A percentile compares a stretch with the other conserved stretches of the same genome.
Evolutionary conservation across 371 early-diverging fungal species (phyloP).

Genomic region (Lichtheimia corymbifera): DNA sequence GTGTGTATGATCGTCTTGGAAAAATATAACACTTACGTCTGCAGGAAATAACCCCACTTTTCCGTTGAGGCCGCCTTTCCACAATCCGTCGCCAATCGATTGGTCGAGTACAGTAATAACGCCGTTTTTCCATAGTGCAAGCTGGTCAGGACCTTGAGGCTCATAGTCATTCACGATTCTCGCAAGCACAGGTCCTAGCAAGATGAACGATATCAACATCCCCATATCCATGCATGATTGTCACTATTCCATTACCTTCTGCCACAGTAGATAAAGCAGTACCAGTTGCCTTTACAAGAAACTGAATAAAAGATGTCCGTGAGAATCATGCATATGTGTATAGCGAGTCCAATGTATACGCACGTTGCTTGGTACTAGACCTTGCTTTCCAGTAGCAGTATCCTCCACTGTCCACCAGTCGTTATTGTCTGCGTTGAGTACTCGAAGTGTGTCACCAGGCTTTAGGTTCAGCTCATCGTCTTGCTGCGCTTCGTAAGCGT

Average conservation of each 20-base stretch:
- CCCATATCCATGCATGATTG: not conserved
- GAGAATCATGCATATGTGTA: not conserved
- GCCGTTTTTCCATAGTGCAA: slow-evolving; percentile 62
- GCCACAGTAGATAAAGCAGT: not conserved
- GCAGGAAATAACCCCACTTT: slow-evolving; percentile 66
- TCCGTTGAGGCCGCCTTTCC: slow-evolving; percentile 66
- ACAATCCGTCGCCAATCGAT: slow-evolving; percentile 55
- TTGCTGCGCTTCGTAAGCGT: slow-evolving; percentile 46
- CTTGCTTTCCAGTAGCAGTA: slow-evolving; percentile 42
- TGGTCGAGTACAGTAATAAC: slow-evolving; percentile 65
- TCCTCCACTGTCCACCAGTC: slow-evolving; percentile 64
- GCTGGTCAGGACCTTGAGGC: slow-evolving; percentile 63
- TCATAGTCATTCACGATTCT: slow-evolving; percentile 62
- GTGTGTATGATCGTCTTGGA: too few species aligned
- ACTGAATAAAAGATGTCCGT: not conserved
- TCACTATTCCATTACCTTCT: not conserved
- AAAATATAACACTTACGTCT: slow-evolving; percentile 32
- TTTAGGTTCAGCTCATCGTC: slow-evolving; percentile 63
- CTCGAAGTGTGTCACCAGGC: slow-evolving; percentile 55
- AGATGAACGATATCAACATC: not conserved
- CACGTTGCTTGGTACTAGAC: slow-evolving; percentile 70
- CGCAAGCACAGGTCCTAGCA: slow-evolving; percentile 32
- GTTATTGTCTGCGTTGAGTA: slow-evolving; percentile 48
- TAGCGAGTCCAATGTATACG: not conserved
- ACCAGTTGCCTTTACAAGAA: not conserved